phyloP scores from a whole-genome alignment of 225 moss, liverwort and hornwort genomes.

The Asterella californica region DNA sequence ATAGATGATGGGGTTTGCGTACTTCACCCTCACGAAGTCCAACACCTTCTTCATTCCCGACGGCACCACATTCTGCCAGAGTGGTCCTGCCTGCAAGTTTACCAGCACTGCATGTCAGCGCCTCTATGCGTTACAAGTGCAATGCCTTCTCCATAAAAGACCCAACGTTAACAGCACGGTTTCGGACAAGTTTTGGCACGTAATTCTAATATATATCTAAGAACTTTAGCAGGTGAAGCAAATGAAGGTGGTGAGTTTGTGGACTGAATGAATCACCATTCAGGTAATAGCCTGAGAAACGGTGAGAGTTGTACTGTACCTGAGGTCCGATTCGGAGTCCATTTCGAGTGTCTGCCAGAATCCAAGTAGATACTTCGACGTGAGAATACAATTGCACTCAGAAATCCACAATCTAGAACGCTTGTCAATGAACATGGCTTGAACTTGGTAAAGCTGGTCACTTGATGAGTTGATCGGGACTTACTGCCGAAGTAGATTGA shows the following conservation, averaged over 20 bases:
- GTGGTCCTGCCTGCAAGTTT: slow-evolving; percentile 34
- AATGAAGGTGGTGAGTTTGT: too few species aligned
- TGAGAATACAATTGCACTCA: not conserved
- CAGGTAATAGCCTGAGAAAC: not conserved
- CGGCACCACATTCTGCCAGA: slow-evolving; percentile 38
- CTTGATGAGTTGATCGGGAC: not conserved
- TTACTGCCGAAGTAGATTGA: slow-evolving; percentile 6
- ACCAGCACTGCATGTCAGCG: not conserved
- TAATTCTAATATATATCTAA: not conserved
- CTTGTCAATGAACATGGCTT: not conserved
- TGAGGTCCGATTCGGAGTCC: slow-evolving; percentile 1
- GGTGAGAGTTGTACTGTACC: not conserved
- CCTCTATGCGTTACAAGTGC: too few species aligned
- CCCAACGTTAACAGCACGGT: too few species aligned
- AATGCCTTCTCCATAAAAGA: too few species aligned
- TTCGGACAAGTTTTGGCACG: too few species aligned
- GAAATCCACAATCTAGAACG: not conserved
- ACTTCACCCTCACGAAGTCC: slow-evolving; percentile 28
- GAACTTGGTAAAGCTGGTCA: not conserved
- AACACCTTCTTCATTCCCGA: slow-evolving; percentile 35
- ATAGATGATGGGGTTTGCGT: slow-evolving; percentile 36
- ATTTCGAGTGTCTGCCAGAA: not conserved
- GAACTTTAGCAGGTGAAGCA: too few species aligned
- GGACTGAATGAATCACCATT: too few species aligned
- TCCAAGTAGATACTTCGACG: not conserved